Evolutionary conservation across 2,329 filamentous ascomycete species (phyloP).

Genomic region (Calonectria montana): DNA sequence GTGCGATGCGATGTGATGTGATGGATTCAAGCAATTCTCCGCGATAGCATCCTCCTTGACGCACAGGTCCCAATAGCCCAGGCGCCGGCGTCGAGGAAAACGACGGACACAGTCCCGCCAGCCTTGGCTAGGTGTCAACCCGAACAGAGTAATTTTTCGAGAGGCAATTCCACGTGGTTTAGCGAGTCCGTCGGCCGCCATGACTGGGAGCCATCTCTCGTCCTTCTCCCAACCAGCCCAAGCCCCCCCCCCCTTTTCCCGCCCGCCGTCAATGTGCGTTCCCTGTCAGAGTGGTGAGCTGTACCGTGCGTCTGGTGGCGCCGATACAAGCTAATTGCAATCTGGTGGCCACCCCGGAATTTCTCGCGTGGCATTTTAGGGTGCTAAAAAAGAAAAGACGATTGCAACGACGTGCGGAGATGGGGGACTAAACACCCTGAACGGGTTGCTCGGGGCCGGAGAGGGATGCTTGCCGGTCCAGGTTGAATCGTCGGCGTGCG

Average conservation of each 20-base stretch:
- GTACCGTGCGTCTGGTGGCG: constrained; percentile 5
- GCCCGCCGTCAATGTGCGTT: neutral
- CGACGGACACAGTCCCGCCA: neutral
- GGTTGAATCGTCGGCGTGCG: constrained; percentile 4
- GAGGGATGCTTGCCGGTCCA: constrained; percentile 10
- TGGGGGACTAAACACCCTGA: neutral
- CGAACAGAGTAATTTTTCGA: neutral
- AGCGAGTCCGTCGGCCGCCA: constrained; percentile 10
- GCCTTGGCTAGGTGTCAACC: neutral
- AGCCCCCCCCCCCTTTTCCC: neutral
- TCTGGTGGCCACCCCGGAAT: constrained; percentile 9
- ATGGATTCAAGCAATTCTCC: neutral
- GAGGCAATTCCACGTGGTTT: constrained; percentile 23
- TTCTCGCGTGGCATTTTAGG: constrained; percentile 24
- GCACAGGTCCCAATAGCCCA: neutral
- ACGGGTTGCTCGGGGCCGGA: neutral
- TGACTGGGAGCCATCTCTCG: neutral
- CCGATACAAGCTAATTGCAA: constrained; percentile 1
- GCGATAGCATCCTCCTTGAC: neutral
- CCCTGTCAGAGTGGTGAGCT: neutral
- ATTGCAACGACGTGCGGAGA: neutral
- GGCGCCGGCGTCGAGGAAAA: neutral
- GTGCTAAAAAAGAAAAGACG: neutral
- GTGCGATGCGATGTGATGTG: too few relatives aligned
- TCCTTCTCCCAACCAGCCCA: neutral